Evolutionary conservation across 306 rosid species (phyloP).

Genomic region (Rosa multiflora): DNA sequence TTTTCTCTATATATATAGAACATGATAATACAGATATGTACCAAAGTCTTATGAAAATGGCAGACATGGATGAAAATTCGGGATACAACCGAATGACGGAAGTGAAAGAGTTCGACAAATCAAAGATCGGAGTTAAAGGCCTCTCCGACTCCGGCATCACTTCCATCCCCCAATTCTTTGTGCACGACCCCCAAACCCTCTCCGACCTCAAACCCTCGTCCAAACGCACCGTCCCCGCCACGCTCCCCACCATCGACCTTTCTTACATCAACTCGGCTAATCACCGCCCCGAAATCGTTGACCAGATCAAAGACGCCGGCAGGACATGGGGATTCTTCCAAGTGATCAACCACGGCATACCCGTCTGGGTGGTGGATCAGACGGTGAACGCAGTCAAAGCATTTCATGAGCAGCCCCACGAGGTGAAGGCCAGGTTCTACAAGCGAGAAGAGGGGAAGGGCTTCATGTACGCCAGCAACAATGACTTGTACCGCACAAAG

Average conservation of each 20-base stretch:
- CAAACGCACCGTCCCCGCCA: not conserved
- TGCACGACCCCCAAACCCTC: conserved; percentile 36
- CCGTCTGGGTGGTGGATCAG: no score
- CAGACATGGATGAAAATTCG: not conserved
- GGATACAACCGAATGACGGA: conserved; percentile 30
- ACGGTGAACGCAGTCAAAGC: no score
- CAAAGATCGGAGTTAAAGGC: conserved; percentile 51
- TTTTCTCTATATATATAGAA: no score
- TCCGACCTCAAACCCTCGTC: conserved; percentile 29
- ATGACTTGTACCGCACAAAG: no score
- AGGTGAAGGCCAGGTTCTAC: no score
- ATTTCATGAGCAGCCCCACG: no score
- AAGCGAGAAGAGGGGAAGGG: no score
- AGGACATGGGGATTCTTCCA: no score
- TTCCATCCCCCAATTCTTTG: conserved; percentile 37
- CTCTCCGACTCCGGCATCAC: conserved; percentile 49
- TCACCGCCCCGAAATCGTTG: conserved; percentile 24
- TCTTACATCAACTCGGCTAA: conserved; percentile 13
- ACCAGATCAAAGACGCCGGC: conserved; percentile 38
- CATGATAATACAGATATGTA: no score
- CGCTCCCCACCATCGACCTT: conserved; percentile 47
- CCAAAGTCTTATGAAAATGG: not conserved
- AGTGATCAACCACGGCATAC: no score
- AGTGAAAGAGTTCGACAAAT: conserved; percentile 40
- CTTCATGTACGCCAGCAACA: no score